phyloP scores from a whole-genome alignment of 2,329 filamentous ascomycete species.

The Colletotrichum neosansevieriae region DNA sequence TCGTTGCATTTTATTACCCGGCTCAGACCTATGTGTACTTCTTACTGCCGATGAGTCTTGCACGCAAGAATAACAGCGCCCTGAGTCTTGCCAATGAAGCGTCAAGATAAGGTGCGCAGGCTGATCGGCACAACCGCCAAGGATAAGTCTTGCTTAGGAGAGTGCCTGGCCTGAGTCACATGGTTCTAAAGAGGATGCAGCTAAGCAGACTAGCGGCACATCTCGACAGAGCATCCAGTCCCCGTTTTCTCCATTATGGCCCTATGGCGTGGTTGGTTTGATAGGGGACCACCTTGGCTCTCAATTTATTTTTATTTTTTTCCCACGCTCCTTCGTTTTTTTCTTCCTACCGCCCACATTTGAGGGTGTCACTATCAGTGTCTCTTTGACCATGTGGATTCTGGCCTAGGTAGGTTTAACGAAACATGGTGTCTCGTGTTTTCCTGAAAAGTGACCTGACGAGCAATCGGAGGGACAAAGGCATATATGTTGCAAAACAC shows the following conservation, averaged over 20 bases:
- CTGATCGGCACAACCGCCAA: constrained; percentile 33
- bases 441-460: constrained; percentile 26
- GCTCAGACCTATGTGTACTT: no score
- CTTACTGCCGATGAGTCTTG: no score
- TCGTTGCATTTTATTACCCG: no score
- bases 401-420: constrained; percentile 8
- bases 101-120: constrained; percentile 28
- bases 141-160: constrained; percentile 17
- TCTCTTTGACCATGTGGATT: constrained; percentile 26
- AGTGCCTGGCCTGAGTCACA: constrained; percentile 34
- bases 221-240: constrained; percentile 13
- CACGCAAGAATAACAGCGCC: no score
- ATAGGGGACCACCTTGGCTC: constrained; percentile 36
- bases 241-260: constrained; percentile 37
- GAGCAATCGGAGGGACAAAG: constrained; percentile 10
- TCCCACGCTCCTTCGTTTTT: background rate
- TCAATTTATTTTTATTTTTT: constrained; percentile 7
- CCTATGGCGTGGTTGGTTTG: constrained; percentile 36
- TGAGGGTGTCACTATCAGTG: no score
- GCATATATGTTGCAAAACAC: constrained; percentile 7
- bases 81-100: constrained; percentile 18
- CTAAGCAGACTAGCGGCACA: constrained; percentile 37
- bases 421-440: constrained; percentile 5
- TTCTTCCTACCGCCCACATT: background rate
- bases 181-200: constrained; percentile 40